phyloP scores from a whole-genome alignment of 495 filamentous ascomycete species.

The Podospora pseudopauciseta region DNA sequence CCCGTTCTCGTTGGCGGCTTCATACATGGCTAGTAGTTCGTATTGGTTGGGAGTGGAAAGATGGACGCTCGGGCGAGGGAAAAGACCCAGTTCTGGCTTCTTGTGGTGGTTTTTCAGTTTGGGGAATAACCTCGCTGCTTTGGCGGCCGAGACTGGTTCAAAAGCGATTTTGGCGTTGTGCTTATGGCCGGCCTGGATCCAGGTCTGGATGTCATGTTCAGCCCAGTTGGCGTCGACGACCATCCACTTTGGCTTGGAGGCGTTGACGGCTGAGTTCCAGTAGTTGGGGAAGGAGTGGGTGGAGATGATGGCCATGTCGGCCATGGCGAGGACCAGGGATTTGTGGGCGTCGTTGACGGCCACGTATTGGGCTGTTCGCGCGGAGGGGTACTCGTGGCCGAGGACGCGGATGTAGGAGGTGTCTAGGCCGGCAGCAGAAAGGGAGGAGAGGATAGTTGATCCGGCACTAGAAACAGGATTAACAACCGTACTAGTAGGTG shows the following conservation, averaged over 20 bases:
- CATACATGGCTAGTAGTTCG: constrained; percentile 75
- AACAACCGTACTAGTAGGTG: background rate
- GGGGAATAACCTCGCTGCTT: constrained; percentile 67
- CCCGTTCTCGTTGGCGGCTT: constrained; percentile 55
- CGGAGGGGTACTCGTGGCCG: constrained; percentile 42
- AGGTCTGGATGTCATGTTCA: constrained; percentile 55
- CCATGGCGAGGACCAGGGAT: constrained; percentile 81
- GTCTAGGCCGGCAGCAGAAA: constrained; percentile 61
- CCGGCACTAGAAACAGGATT: constrained; percentile 51
- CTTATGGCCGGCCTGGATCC: constrained; percentile 55
- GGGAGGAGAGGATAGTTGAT: constrained; percentile 58
- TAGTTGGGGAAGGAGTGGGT: constrained; percentile 42
- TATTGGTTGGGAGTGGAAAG: constrained; percentile 77
- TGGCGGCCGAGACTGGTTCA: constrained; percentile 85
- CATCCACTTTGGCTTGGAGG: constrained; percentile 63
- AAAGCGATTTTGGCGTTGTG: constrained; percentile 63
- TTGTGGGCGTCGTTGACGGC: constrained; percentile 81
- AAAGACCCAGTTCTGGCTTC: constrained; percentile 40
- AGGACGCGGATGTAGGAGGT: constrained; percentile 59
- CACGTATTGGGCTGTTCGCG: constrained; percentile 83
- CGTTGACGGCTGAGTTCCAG: constrained; percentile 58
- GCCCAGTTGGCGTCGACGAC: constrained; percentile 84
- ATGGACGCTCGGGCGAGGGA: constrained; percentile 61
- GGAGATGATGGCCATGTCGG: constrained; percentile 88
- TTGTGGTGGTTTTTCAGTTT: constrained; percentile 25